phyloP scores from a whole-genome alignment of 306 rosid species.

The Gastrolobium villosum region DNA sequence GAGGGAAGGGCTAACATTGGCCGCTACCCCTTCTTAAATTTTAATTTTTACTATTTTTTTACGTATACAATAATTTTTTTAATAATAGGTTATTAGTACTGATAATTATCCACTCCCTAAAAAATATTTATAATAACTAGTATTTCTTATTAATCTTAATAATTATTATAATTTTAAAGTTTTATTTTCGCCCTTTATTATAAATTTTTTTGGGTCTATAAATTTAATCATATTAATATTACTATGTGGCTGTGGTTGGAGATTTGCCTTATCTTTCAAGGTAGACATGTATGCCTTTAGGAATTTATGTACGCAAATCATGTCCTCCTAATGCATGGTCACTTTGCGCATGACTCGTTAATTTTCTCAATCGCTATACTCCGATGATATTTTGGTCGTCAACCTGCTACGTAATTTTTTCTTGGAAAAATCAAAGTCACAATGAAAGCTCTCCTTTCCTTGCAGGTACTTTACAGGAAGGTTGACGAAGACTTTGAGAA shows the following conservation, averaged over 20 bases:
- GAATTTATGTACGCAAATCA: constrained; percentile 33
- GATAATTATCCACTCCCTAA: too few relatives aligned
- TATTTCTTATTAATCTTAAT: too few relatives aligned
- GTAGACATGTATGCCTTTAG: constrained; percentile 49
- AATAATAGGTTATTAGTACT: too few relatives aligned
- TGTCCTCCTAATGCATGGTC: constrained; percentile 47
- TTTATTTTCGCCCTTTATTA: too few relatives aligned
- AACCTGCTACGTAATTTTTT: neutral
- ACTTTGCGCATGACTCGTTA: constrained; percentile 36
- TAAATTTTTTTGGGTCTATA: too few relatives aligned
- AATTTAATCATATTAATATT: neutral
- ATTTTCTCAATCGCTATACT: constrained; percentile 13
- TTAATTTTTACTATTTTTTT: too few relatives aligned
- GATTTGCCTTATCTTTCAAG: constrained; percentile 50
- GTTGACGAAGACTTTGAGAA: constrained; percentile 5
- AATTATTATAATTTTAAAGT: too few relatives aligned
- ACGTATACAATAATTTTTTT: too few relatives aligned
- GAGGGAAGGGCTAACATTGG: too few relatives aligned
- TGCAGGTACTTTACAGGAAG: neutral
- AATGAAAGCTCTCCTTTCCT: constrained; percentile 34
- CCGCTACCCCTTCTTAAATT: too few relatives aligned
- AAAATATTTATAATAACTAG: too few relatives aligned
- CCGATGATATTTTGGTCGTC: constrained; percentile 32
- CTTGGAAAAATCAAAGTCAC: neutral
- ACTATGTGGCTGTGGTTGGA: constrained; percentile 42